Conservation (phyloP, 2,329 filamentous ascomycete species). For the Bipolaris victoriae region DNA sequence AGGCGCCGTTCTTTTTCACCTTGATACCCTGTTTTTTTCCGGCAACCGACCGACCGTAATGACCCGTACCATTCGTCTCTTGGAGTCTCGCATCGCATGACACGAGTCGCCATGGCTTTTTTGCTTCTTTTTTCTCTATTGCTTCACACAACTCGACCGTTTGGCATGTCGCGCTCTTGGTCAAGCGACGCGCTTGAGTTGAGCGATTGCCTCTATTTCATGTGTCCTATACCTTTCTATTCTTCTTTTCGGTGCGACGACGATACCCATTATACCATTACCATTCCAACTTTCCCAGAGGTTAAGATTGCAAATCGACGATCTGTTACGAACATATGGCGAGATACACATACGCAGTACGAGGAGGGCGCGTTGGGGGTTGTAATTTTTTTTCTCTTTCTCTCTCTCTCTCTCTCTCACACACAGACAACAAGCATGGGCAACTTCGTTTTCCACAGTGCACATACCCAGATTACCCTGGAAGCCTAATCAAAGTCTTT, state of each 20-base stretch:
- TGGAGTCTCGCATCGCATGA: constrained; percentile 20
- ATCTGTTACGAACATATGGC: constrained; percentile 28
- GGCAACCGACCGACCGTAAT: constrained; percentile 35
- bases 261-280: constrained; percentile 49
- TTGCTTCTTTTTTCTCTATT: constrained; percentile 4
- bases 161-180: constrained; percentile 32
- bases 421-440: constrained; percentile 22
- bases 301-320: constrained; percentile 34
- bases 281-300: constrained; percentile 27
- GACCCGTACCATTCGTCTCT: constrained; percentile 43
- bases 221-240: constrained; percentile 24
- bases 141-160: constrained; percentile 15
- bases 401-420: constrained; percentile 8
- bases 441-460: constrained; percentile 10
- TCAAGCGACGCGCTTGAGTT: constrained; percentile 37
- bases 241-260: constrained; percentile 35
- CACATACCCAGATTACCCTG: constrained; percentile 6
- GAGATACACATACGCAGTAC: constrained; percentile 25
- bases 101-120: constrained; percentile 23
- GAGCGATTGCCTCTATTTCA: constrained; percentile 25
- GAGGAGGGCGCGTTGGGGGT: constrained; percentile 18
- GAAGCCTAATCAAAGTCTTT: constrained; percentile 21
- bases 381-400: constrained; percentile 16
- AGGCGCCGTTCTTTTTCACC: constrained; percentile 15
- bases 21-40: constrained; percentile 18